Base-by-base conservation (phyloP, 805 yeast genomes). In the Starmerella apicola region DNA sequence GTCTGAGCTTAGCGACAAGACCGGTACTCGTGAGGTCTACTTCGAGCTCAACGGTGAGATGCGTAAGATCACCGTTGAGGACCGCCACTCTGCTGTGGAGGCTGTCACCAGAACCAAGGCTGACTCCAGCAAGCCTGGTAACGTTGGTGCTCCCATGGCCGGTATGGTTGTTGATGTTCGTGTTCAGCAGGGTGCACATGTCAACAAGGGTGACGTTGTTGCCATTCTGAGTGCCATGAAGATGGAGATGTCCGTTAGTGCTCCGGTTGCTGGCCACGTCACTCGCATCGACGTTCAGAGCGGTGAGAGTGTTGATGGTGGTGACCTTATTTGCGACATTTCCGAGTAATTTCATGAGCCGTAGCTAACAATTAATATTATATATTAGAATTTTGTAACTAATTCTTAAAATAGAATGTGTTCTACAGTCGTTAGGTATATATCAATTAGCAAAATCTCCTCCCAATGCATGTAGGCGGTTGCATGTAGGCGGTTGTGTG, bases 61-160 rank as follows among this genome's bases (percentile, higher is more conserved):
- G 78, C 77, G 98, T 70, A 86, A 88, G 57, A 94, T 91, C 46
- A 72, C 93, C 28, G 81, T 91, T 48, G 84, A 78, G 50, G 98
- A 88, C 66, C 82, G 78, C 64, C 74, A 74, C 28, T 83, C 86
- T 43, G 78, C 88, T 39, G 76, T 88, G 44, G 95, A 86, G 62
- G 73, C 81, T 34, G 72, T 82, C 45, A 67, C 88, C 24, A 78
- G 95, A 60, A 82, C 88, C 51, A 91, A 88, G 72, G 97, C 96
- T 41, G 84, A 81, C 52, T 69, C 80, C 15, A 78, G 75, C 58
- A 81, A 83, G 62, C 83, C 93, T 44, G 80, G 78, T 57, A 95
- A 91, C 53, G 78, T 91, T 48, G 97, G 97, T 53, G 94, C 98
- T 5, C 98, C 98, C 64, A 88, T 88, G 97, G 94, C 97, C 31